A percentile compares a stretch with the other conserved stretches of the same genome.
These are phyloP conservation scores for Cutaneotrichosporon sp. DNA, from an alignment of 1,284 basidiomycete species.

Conservation along the genomic window DNA sequence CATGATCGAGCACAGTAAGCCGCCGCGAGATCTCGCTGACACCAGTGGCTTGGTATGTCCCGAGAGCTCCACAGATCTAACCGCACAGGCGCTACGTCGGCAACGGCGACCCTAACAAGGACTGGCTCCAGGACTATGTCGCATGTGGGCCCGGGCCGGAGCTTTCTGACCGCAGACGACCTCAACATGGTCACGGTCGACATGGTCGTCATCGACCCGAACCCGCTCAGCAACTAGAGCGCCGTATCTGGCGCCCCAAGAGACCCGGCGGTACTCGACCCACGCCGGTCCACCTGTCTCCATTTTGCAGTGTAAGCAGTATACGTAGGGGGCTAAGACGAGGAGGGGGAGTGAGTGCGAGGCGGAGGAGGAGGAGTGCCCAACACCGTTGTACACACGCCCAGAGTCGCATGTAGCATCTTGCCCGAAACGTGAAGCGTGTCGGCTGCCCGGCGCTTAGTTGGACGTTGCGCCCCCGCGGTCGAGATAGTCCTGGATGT, in stretches of 20 bases:
- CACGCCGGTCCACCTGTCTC: not conserved
- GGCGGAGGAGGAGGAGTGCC: not conserved
- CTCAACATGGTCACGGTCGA: slow-evolving; percentile 51
- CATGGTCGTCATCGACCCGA: slow-evolving; percentile 46
- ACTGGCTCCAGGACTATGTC: slow-evolving; percentile 43
- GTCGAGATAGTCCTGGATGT: slow-evolving; percentile 7
- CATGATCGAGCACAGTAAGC: slow-evolving; percentile 20
- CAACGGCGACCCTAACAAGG: slow-evolving; percentile 21
- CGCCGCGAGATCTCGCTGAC: slow-evolving; percentile 17
- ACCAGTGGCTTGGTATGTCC: slow-evolving; percentile 26
- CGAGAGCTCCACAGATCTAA: not conserved
- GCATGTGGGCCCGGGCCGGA: slow-evolving; percentile 30
- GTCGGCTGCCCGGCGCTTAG: not conserved
- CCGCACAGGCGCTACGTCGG: slow-evolving; percentile 36
- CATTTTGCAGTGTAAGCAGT: not conserved
- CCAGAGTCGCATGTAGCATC: slow-evolving; percentile 1
- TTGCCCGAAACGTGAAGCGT: too few relatives aligned
- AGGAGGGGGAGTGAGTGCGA: too few relatives aligned
- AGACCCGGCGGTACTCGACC: too few relatives aligned
- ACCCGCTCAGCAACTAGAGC: slow-evolving; percentile 16
- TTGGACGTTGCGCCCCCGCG: not conserved
- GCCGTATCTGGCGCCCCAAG: too few relatives aligned
- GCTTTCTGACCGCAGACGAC: slow-evolving; percentile 24
- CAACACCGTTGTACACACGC: slow-evolving; percentile 1
- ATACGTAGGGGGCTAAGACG: not conserved